Base-by-base conservation (phyloP, 2,329 filamentous ascomycete genomes). In the Pseudomassariella vexata region DNA sequence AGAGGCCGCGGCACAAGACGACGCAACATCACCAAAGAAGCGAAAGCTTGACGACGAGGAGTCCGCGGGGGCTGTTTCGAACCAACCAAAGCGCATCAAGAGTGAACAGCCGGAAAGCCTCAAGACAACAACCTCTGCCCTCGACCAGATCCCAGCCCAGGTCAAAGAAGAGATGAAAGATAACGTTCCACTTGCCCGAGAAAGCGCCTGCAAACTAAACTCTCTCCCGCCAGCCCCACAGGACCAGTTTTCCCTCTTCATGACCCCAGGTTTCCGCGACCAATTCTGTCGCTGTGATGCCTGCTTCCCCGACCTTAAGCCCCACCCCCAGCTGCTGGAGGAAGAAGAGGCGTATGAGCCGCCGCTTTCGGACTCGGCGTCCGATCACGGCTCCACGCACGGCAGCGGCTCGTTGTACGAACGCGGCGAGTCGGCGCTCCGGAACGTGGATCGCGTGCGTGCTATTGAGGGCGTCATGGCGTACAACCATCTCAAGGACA, bases 401-500 rank as follows among this genome's bases (percentile, higher is more conserved):
- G 84, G 85, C 30, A 89, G 85, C 20, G 85, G 85, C 27, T 92
- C 84, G 41, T 69, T 98, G 3, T 78, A 94, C 20, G 89, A 96
- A 30, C 85, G 88, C 12, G 92, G 92, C 28, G 92, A 98, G 62
- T 90, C 86, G 28, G 90, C 89, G 0, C 72, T 98, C 18, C 87
- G 81, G 54, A 94, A 87, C 48, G 81, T 98, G 35, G 92, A 98
- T 54, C 84, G 92, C 3, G 90, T 96, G 6, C 74, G 82, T 10
- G 92, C 92, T 5, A 95, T 98, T 35, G 85, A 98, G 57, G 92
- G 92, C 11, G 90, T 94, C 27, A 95, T 96, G 88, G 90, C 89
- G 1, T 98, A 96, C 61, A 95, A 96, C 50, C 84, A 94, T 49
- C 73, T 98, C 38, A 92, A 94, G 53, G 89, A 96, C 52, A 89